These are phyloP conservation scores for Myochromella boudieri DNA, from an alignment of 768 basidiomycete species.

Conservation along the genomic window DNA sequence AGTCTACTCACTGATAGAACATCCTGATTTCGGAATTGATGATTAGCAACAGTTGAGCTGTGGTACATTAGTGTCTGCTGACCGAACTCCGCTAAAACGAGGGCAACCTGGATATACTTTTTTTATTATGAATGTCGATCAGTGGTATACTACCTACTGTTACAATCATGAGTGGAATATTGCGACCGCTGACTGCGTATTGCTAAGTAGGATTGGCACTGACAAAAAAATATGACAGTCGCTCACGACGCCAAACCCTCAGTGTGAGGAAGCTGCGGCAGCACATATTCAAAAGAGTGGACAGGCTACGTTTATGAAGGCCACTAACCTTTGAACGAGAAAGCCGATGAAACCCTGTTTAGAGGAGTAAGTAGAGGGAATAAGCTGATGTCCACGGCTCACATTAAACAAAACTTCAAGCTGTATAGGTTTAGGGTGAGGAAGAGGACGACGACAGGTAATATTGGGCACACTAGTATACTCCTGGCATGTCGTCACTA, in stretches of 20 bases:
- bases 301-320: not conserved
- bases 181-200: slow-evolving; percentile 48
- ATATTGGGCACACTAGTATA: slow-evolving; percentile 38
- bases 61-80: slow-evolving; percentile 15
- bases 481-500: slow-evolving; percentile 35
- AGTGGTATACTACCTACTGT: slow-evolving; percentile 33
- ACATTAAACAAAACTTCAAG: slow-evolving; percentile 61
- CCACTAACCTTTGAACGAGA: slow-evolving; percentile 50
- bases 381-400: slow-evolving; percentile 11
- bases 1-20: slow-evolving; percentile 40
- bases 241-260: slow-evolving; percentile 44
- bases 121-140: not conserved
- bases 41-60: not conserved
- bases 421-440: slow-evolving; percentile 23
- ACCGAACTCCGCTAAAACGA: slow-evolving; percentile 56
- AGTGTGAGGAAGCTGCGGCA: slow-evolving; percentile 45
- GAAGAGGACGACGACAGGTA: not conserved
- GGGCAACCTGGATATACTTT: slow-evolving; percentile 27
- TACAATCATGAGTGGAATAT: slow-evolving; percentile 37
- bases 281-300: not conserved
- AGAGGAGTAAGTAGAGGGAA: not conserved
- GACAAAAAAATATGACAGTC: not conserved
- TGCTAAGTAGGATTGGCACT: slow-evolving; percentile 4
- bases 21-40: slow-evolving; percentile 24
- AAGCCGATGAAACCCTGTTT: slow-evolving; percentile 50